These are phyloP conservation scores for Pichia sp. DNA, from an alignment of 1,139 yeast species.

Conservation along the genomic window DNA sequence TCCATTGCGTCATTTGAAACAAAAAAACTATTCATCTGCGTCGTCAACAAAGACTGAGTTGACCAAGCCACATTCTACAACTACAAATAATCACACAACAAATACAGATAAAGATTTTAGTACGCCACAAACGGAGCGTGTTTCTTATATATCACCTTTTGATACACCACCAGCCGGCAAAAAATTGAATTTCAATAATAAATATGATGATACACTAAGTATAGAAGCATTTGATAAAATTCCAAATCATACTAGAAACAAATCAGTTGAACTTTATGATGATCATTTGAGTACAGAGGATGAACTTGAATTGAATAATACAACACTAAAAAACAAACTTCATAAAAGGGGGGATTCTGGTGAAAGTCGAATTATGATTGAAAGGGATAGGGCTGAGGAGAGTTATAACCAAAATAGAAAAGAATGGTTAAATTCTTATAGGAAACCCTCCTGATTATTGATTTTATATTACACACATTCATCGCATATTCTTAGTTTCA, in stretches of 20 bases:
- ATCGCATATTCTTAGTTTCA: not conserved
- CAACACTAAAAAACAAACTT: not conserved
- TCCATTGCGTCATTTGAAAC: not conserved
- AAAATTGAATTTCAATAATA: not conserved
- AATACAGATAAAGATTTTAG: not conserved
- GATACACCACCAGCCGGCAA: slow-evolving; percentile 22
- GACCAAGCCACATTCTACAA: not conserved
- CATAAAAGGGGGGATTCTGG: slow-evolving; percentile 9
- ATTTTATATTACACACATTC: not conserved
- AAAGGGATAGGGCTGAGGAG: slow-evolving; percentile 12
- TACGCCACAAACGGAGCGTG: slow-evolving; percentile 1
- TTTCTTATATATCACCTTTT: slow-evolving; percentile 17
- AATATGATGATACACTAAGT: not conserved
- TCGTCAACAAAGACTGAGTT: not conserved
- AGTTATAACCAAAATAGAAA: slow-evolving; percentile 16
- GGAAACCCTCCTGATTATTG: not conserved
- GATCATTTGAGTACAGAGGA: not conserved
- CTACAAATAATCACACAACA: not conserved
- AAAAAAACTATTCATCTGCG: not conserved
- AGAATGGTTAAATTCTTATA: slow-evolving; percentile 17
- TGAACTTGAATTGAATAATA: not conserved
- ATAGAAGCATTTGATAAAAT: not conserved
- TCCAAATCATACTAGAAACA: not conserved
- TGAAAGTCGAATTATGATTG: slow-evolving; percentile 6
- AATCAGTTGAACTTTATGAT: not conserved